Percentiles rank a stretch among this genome's conserved stretches.
phyloP scores from a whole-genome alignment of 768 basidiomycete genomes.

The Cystofilobasidium capitatum region DNA sequence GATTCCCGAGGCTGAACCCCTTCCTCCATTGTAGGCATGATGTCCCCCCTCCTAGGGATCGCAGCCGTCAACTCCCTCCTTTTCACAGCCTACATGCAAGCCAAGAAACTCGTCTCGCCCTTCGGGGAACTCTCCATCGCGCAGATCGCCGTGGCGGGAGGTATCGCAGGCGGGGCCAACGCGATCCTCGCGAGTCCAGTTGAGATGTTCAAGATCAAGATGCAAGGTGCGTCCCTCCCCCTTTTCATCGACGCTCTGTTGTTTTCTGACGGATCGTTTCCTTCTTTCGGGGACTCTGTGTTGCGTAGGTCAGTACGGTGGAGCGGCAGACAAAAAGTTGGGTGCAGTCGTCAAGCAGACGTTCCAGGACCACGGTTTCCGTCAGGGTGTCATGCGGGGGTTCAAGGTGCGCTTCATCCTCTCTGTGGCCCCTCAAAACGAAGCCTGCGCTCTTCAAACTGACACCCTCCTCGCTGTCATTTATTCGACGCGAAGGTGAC shows the following conservation, averaged over 20 bases:
- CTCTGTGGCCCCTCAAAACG: neutral
- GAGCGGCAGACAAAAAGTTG: conserved; percentile 64
- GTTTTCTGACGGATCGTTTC: neutral
- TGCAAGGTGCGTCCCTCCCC: neutral
- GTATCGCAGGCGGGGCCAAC: conserved; percentile 85
- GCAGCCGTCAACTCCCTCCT: conserved; percentile 93
- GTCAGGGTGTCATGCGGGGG: conserved; percentile 85
- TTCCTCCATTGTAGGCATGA: conserved; percentile 36
- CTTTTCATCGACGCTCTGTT: neutral
- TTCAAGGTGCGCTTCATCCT: conserved; percentile 62
- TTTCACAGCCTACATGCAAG: conserved; percentile 79
- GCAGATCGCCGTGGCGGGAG: conserved; percentile 74
- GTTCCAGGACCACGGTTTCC: conserved; percentile 78
- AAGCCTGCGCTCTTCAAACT: neutral
- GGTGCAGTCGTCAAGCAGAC: conserved; percentile 64
- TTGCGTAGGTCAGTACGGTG: conserved; percentile 61
- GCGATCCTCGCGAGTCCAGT: conserved; percentile 86
- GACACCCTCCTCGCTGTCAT: too few relatives aligned
- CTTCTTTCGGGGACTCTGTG: too few relatives aligned
- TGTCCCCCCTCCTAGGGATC: conserved; percentile 79
- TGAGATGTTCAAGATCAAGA: conserved; percentile 76
- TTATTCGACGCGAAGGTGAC: conserved; percentile 55
- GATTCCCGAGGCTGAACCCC: neutral
- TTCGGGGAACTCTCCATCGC: conserved; percentile 71
- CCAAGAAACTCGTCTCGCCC: conserved; percentile 74